phyloP scores from a whole-genome alignment of 1,284 basidiomycete genomes.

The Cutaneotrichosporon sp. region DNA sequence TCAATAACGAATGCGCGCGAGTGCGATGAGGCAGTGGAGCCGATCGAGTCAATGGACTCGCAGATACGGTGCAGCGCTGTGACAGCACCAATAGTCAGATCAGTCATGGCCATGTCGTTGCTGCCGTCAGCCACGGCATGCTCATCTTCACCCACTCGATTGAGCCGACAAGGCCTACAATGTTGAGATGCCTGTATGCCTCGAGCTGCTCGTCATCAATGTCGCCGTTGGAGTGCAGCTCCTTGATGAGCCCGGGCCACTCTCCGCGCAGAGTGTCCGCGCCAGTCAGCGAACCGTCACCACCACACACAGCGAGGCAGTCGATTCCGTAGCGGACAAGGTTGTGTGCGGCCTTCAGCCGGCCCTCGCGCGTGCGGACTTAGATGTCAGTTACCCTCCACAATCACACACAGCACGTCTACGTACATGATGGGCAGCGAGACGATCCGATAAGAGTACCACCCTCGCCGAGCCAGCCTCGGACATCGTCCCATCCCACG shows the following conservation, averaged over 20 bases:
- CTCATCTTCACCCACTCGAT: constrained; percentile 61
- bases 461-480: constrained; percentile 91
- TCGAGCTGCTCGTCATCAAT: constrained; percentile 71
- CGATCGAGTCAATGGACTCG: constrained; percentile 96
- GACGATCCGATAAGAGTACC: constrained; percentile 96
- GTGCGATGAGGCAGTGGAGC: constrained; percentile 91
- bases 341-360: constrained; percentile 79
- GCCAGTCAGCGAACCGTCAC: constrained; percentile 92
- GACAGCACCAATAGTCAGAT: constrained; percentile 92
- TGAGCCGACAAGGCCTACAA: constrained; percentile 94
- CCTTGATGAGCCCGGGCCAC: constrained; percentile 78
- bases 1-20: constrained; percentile 97
- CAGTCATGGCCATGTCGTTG: constrained; percentile 98
- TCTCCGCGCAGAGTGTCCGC: constrained; percentile 90
- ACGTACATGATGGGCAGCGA: constrained; percentile 67
- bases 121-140: constrained; percentile 18
- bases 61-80: constrained; percentile 95
- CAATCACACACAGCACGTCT: background rate
- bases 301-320: constrained; percentile 92
- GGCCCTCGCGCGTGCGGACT: constrained; percentile 79
- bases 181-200: constrained; percentile 76
- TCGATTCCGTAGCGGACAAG: constrained; percentile 94
- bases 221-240: constrained; percentile 60
- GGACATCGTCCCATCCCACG: constrained; percentile 97
- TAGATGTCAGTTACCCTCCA: background rate